Base-by-base conservation (phyloP, 2,329 filamentous ascomycete species). In the Parascedosporium putredinis region DNA sequence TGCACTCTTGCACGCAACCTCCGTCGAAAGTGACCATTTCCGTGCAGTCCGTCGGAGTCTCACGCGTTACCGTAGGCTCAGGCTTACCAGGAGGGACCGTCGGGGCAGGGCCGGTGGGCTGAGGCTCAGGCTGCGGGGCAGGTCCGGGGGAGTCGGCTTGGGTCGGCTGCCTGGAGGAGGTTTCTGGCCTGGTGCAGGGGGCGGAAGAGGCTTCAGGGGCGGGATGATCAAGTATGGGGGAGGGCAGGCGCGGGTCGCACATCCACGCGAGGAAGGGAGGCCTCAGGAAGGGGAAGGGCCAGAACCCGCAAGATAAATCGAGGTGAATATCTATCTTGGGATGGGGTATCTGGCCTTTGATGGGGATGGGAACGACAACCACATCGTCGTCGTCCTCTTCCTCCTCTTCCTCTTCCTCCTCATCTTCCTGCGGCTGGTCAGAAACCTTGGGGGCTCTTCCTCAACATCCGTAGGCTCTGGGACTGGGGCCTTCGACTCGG, bases 1-100 rank as follows among this genome's bases (percentile, higher is more conserved):
- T 49, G 24, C 47, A 49, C 9, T 49, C 47, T 24, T 43, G 34
- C 6, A 42, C 4, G 36, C 47, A 49, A n/a, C 47, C 16, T 7
- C 22, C 47, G 23, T 49, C 47, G 27, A 49, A 49, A 38, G 36
- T 22, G 8, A 49, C 34, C 7, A 36, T 23, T 22, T 46, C 44
- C 14, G 46, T 48, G 23, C 46, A 48, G 6, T 25, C 34, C 3
- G 44, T 14, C 16, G 23, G 23, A 24, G 31, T n/a, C 12, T 47
- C 46, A 10, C 18, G n/a, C 2, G 36, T 40, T 20, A n/a, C 36
- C 10, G 36, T 40, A 18, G 36, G 36, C 9, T 20, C 36, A 40
- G 36, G n/a, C n/a, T 18, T 20, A 18, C n/a, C 36, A 4, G 36
- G 36, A 8, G n/a, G 2, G 10, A 40, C 36, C n/a, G 36, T 40